These are phyloP conservation scores for Sporisorium scitamineum DNA, from an alignment of 1,284 basidiomycete genomes.

Conservation along the genomic window DNA sequence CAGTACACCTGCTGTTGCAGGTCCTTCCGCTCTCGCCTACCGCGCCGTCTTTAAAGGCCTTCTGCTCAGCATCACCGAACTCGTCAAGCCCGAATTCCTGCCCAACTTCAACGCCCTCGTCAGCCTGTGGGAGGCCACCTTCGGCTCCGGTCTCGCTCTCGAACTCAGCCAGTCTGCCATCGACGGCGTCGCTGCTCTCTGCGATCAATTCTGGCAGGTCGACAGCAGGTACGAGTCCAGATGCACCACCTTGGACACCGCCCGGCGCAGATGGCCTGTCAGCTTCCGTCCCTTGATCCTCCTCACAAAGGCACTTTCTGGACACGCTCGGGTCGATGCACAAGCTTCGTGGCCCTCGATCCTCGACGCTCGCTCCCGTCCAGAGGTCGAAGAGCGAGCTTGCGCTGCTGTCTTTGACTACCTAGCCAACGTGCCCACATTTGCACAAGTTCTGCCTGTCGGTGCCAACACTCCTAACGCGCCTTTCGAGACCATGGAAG, in stretches of 20 bases:
- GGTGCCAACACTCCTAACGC: conserved; percentile 73
- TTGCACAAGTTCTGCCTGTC: conserved; percentile 78
- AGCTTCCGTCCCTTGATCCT: conserved; percentile 79
- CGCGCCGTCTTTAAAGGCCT: conserved; percentile 83
- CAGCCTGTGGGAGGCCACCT: conserved; percentile 82
- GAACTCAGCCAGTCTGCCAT: conserved; percentile 44
- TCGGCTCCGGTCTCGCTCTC: conserved; percentile 72
- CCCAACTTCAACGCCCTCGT: conserved; percentile 76
- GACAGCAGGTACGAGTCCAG: conserved; percentile 75
- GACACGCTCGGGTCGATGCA: conserved; percentile 57
- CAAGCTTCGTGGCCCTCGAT: conserved; percentile 47
- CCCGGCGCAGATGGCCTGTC: conserved; percentile 82
- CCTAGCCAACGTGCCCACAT: conserved; percentile 79
- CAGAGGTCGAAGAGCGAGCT: conserved; percentile 64
- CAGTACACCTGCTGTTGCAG: conserved; percentile 73
- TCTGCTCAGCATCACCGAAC: conserved; percentile 77
- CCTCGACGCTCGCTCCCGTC: conserved; percentile 26
- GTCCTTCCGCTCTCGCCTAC: conserved; percentile 83
- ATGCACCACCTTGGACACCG: conserved; percentile 81
- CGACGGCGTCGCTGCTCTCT: conserved; percentile 79
- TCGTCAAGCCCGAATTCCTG: conserved; percentile 77
- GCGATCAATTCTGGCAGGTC: conserved; percentile 80
- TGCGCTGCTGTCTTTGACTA: conserved; percentile 80
- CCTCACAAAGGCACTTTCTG: conserved; percentile 81
- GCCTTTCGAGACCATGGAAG: conserved; percentile 79